These are phyloP conservation scores for Acacia crassicarpa DNA, from an alignment of 306 rosid genomes.

Conservation along the genomic window DNA sequence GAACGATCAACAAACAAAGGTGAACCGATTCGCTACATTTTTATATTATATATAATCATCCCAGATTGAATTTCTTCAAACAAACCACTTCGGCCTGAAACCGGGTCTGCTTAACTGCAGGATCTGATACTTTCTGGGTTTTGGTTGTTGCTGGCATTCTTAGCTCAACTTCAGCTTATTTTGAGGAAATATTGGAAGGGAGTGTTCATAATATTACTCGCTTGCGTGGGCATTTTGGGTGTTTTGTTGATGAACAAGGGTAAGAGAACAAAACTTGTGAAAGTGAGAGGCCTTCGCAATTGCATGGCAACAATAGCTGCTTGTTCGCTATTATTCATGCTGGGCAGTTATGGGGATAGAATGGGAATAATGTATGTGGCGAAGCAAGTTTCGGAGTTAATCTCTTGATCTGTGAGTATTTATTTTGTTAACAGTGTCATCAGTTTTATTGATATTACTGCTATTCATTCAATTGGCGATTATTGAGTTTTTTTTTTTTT, in stretches of 20 bases:
- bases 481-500: too few species aligned
- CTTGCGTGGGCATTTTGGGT: background rate
- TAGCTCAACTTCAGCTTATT: too few species aligned
- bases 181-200: background rate
- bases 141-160: background rate
- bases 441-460: background rate
- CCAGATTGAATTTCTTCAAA: background rate
- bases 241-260: background rate
- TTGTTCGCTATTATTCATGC: background rate
- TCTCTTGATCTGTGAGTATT: background rate
- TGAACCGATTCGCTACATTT: background rate
- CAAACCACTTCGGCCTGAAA: background rate
- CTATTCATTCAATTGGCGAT: background rate
- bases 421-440: background rate
- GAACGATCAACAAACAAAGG: background rate
- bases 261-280: background rate
- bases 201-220: background rate
- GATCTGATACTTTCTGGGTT: background rate
- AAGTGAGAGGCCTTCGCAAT: background rate
- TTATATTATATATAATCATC: background rate
- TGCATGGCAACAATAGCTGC: background rate
- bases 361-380: background rate
- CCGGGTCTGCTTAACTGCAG: background rate
- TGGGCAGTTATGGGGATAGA: background rate
- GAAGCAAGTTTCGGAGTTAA: background rate